These are phyloP conservation scores for cucumber (Cucumis sativus) DNA, from an alignment of 306 rosid species.

Conservation along the genomic window Cucumber_9930_V3 NC_026657.2:30337001-30337500, in stretches of 20 bases:
- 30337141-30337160: conserved; percentile 28
- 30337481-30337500: not conserved
- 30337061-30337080: conserved; percentile 13
- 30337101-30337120: conserved; percentile 17
- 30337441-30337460: not conserved
- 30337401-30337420: not conserved
- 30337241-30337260: not conserved
- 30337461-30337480: not conserved
- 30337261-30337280: not conserved
- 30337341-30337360: not conserved
- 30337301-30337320: not conserved
- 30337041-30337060: conserved; percentile 12
- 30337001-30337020: conserved; percentile 16
- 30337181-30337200: conserved; percentile 25
- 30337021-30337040: conserved; percentile 20
- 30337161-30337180: conserved; percentile 30
- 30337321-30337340: not conserved
- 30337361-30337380: not conserved
- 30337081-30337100: conserved; percentile 24
- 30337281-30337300: not conserved
- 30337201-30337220: not conserved
- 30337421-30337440: not conserved
- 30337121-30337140: conserved; percentile 30
- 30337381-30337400: not conserved
- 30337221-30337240: not conserved